These are phyloP conservation scores for Colletotrichum liaoningense DNA, from an alignment of 2,329 filamentous ascomycete genomes.

Conservation along the genomic window DNA sequence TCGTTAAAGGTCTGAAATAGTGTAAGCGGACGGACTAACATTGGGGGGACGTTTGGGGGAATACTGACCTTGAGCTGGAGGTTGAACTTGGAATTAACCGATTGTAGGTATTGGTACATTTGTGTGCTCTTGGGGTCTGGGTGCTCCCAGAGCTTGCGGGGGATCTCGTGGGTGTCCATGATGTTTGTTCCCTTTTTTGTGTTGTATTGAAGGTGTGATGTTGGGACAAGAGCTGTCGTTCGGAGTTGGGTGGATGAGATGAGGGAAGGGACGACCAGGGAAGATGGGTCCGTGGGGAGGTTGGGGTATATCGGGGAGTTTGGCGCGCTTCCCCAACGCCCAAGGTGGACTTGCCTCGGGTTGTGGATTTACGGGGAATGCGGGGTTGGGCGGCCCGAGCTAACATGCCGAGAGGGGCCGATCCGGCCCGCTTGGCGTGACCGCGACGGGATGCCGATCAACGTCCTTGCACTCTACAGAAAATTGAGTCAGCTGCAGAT, in stretches of 20 bases:
- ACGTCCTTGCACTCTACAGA: not conserved
- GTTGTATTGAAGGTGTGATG: not conserved
- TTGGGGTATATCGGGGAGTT: slow-evolving; percentile 1
- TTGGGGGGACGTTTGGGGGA: not conserved
- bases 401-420: slow-evolving; percentile 7
- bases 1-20: slow-evolving; percentile 70
- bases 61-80: slow-evolving; percentile 66
- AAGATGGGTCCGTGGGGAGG: not conserved
- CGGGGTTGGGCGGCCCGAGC: slow-evolving; percentile 29
- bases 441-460: no score
- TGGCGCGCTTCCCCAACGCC: slow-evolving; percentile 28
- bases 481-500: no score
- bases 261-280: not conserved
- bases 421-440: not conserved
- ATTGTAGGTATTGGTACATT: slow-evolving; percentile 76
- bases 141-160: slow-evolving; percentile 77
- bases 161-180: slow-evolving; percentile 52
- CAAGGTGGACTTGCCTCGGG: slow-evolving; percentile 28
- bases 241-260: not conserved
- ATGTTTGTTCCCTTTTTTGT: not conserved
- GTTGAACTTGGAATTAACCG: slow-evolving; percentile 67
- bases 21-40: slow-evolving; percentile 14
- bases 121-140: slow-evolving; percentile 69
- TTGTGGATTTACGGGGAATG: slow-evolving; percentile 27
- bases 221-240: not conserved